Evolutionary conservation across 2,329 filamentous ascomycete species (phyloP), one percentile per base, ranked within the genome.

Genomic region (Rachicladosporium sp.): DNA sequence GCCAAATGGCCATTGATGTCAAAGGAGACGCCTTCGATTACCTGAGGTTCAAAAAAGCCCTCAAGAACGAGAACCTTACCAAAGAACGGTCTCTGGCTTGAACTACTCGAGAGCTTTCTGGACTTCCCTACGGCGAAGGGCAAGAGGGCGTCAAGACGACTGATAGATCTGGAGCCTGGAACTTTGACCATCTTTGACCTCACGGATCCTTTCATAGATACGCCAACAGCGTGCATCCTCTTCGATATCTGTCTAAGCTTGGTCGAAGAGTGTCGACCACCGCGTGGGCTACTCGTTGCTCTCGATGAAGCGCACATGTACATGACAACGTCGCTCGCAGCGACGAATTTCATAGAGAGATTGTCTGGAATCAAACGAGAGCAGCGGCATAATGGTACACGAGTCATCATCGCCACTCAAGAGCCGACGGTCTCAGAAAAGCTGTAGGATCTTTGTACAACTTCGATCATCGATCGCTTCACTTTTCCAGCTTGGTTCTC

Each of bases 271-370:
- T 19, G 12, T 10, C 8, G 36, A 27, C 58, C 68, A 0, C 46
- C 48, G 0, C 29, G 56, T 0, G 56, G 79, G 1, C 69, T 76
- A 4, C 65, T 87, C 30, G 60, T 88, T 10, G 80, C 80, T 0
- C 63, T 88, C 0, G 82, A 89, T 45, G 82, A 89, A 53, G 83
- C 83, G 0, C 83, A 91, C 54, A 87, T 87, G 50, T 85, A 78
- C 53, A 76, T 85, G 72, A 68, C 9, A 7, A 63, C 66, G 1
- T 70, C 70, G 0, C 30, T 27, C 10, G 56, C 66, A 0, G 75
- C 78, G 31, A 71, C 73, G 1, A 7, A 63, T 65, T 40, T 40
- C 38, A 40, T 33, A 10, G 32, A 35, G 23, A 21, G 32, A 21
- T 29, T 40, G 11, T 63, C 84, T 0, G 64, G 68, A 0, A 71